Conservation (phyloP, 192 early-diverging fungal genomes). For the Lobosporangium transversale region DNA sequence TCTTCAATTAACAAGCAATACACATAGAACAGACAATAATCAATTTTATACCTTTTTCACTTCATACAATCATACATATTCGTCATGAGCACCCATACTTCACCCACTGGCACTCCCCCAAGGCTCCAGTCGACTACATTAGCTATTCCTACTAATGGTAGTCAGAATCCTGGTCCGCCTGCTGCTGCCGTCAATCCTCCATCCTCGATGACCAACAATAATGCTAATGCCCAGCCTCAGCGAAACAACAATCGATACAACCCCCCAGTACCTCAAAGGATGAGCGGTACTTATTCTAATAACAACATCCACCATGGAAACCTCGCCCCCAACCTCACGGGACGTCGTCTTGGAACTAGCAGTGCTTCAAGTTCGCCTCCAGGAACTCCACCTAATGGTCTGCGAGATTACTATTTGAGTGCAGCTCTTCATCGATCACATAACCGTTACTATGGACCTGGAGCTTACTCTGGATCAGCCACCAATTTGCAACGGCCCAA, state of each 20-base stretch:
- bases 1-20: not conserved
- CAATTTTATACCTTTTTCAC: not conserved
- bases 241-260: conserved; percentile 20
- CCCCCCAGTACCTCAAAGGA: conserved; percentile 44
- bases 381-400: conserved; percentile 45
- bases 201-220: conserved; percentile 1
- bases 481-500: conserved; percentile 14
- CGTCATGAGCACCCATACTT: conserved; percentile 27
- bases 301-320: conserved; percentile 28
- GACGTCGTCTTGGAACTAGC: conserved; percentile 13
- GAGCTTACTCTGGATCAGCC: conserved; percentile 10
- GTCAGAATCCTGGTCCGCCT: no score
- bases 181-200: conserved; percentile 20
- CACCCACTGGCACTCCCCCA: conserved; percentile 33
- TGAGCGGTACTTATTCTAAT: conserved; percentile 43
- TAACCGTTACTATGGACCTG: conserved; percentile 8
- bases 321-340: not conserved
- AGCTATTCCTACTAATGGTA: not conserved
- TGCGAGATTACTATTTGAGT: conserved; percentile 44
- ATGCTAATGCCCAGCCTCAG: not conserved
- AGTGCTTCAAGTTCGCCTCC: conserved; percentile 46
- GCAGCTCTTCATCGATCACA: conserved; percentile 28
- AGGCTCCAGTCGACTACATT: not conserved
- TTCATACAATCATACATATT: not conserved
- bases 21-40: not conserved